These are phyloP conservation scores for Spinacia oleracea DNA, from an alignment of 179 eudicot genomes.

Conservation along the genomic window DNA sequence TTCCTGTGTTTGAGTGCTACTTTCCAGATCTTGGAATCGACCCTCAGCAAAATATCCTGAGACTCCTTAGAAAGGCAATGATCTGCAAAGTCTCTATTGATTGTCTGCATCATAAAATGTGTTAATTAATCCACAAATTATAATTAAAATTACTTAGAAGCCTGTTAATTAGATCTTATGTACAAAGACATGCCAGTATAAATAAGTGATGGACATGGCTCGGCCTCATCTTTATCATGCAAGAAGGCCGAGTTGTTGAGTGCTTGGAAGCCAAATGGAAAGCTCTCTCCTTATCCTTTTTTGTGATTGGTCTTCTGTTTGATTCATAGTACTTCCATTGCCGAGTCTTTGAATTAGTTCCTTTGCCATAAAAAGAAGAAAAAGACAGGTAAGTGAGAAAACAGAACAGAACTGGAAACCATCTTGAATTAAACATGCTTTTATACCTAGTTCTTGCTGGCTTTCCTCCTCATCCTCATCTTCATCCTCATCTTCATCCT, in stretches of 20 bases:
- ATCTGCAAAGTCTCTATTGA: slow-evolving; percentile 14
- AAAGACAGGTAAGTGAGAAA: no score
- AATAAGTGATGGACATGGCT: slow-evolving; percentile 18
- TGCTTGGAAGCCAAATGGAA: not conserved
- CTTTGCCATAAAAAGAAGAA: not conserved
- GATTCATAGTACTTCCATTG: not conserved
- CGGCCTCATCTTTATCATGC: slow-evolving; percentile 19
- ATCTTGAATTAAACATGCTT: not conserved
- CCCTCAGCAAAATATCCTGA: slow-evolving; percentile 10
- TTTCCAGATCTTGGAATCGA: slow-evolving; percentile 11
- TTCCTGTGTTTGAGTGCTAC: slow-evolving; percentile 2
- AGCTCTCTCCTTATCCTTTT: slow-evolving; percentile 5
- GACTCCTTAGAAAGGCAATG: not conserved
- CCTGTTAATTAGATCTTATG: not conserved
- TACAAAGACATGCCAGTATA: slow-evolving; percentile 15
- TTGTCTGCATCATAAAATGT: slow-evolving; percentile 14
- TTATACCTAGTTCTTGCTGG: not conserved
- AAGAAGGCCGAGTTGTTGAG: not conserved
- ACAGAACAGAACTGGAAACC: not conserved
- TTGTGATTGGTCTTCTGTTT: slow-evolving; percentile 9
- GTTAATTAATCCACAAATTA: not conserved
- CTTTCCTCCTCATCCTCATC: not conserved
- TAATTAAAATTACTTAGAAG: no score
- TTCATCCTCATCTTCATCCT: not conserved
- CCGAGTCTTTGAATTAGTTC: not conserved